Base-by-base conservation (phyloP, 805 yeast genomes). In the Zygoascus bituminiphila region DNA sequence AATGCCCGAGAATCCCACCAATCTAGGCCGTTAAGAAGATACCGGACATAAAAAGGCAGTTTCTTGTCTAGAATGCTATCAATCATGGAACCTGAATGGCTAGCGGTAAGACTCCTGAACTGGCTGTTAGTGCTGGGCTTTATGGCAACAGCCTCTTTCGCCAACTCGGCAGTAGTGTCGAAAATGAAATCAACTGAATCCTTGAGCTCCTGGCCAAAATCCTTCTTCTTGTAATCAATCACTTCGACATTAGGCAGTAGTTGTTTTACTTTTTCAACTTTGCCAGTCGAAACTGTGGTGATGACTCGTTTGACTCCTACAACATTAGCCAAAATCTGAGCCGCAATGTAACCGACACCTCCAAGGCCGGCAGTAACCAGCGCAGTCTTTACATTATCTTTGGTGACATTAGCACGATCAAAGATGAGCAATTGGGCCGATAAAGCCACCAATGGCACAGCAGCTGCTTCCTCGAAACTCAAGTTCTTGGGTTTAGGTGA, bases 401-500 rank as follows among this genome's bases (percentile, higher is more conserved):
- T 19, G 20, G 20, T 17, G 20, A 36, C 19, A 4, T 36, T 15
- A 4, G 22, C 39, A 5, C 10, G 22, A 20, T 19, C 22, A 19
- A 36, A 9, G 22, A 36, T 12, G 10, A 12, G 5, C 17, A n/a
- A 20, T 12, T 36, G 22, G 12, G 39, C 39, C 5, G 39, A n/a
- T 20, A 15, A 9, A 15, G 12, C 22, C 2, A 12, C 39, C 22
- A 15, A 15, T 5, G 39, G 39, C 6, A 36, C 22, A 4, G 22
- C 39, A n/a, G 39, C 39, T 17, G 39, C 39, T 7, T 36, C 39
- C 8, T 36, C 39, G 8, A 36, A 36, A 2, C 7, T 17, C 39
- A 36, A 50, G 48, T 57, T 56, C 20, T 49, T 50, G 19, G 64
- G 64, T n/a, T 52, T 46, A n/a, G n/a, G 24, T 19, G 53, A 44